phyloP scores from a whole-genome alignment of 768 basidiomycete genomes.

The Hirschioporus abietinus region DNA sequence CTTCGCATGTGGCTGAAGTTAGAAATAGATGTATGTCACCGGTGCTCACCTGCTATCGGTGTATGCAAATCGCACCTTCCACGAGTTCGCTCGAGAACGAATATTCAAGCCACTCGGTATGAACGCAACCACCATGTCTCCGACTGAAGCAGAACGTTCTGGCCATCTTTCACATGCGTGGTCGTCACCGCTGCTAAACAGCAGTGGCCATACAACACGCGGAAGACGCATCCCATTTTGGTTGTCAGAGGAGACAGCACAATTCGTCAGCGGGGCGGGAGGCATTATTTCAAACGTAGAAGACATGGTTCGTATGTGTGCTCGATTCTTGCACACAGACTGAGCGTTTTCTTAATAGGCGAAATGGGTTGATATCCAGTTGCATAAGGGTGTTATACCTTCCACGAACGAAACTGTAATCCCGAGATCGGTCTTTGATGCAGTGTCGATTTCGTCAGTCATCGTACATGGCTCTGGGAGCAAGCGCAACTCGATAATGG shows the following conservation, averaged over 20 bases:
- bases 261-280: conserved; percentile 31
- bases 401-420: conserved; percentile 28
- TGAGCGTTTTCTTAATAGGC: conserved; percentile 20
- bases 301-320: conserved; percentile 34
- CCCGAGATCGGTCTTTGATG: conserved; percentile 25
- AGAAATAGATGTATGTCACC: conserved; percentile 33
- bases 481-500: conserved; percentile 23
- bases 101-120: conserved; percentile 39
- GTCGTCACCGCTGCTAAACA: conserved; percentile 5
- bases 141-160: conserved; percentile 23
- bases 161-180: conserved; percentile 32
- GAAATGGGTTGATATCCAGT: conserved; percentile 33
- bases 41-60: conserved; percentile 28
- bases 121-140: conserved; percentile 34
- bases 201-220: conserved; percentile 8
- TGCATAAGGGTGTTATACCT: conserved; percentile 29
- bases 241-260: conserved; percentile 22
- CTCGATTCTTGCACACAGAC: not conserved
- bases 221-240: conserved; percentile 30
- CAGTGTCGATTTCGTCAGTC: conserved; percentile 25
- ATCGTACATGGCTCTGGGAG: conserved; percentile 10
- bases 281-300: conserved; percentile 37
- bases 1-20: not conserved
- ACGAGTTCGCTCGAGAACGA: conserved; percentile 35
- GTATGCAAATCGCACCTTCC: conserved; percentile 29